phyloP scores from a whole-genome alignment of 441 rosid genomes.

The Kokia cookei region DNA sequence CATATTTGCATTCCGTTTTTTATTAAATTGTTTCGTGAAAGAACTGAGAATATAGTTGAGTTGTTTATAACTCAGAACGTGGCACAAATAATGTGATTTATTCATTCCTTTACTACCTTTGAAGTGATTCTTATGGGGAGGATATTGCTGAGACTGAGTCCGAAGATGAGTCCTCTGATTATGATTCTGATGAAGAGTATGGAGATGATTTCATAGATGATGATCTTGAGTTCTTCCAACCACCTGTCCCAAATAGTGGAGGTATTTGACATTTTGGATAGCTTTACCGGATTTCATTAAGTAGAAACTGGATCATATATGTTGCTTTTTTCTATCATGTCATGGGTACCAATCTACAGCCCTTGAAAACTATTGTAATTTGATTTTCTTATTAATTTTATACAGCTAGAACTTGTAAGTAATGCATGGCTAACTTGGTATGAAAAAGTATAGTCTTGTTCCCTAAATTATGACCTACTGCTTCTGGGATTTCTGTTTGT shows the following conservation, averaged over 20 bases:
- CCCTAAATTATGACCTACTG: not conserved
- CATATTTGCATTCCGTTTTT: not conserved
- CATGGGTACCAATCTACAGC: not conserved
- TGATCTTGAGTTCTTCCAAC: slow-evolving; percentile 21
- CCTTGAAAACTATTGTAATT: not conserved
- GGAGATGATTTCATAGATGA: slow-evolving; percentile 39
- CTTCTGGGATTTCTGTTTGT: not conserved
- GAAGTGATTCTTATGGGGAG: slow-evolving; percentile 60
- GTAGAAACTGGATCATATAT: not conserved
- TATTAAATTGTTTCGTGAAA: not conserved
- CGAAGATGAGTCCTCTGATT: slow-evolving; percentile 48
- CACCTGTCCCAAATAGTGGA: slow-evolving; percentile 57
- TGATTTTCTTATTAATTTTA: not conserved
- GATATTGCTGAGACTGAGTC: slow-evolving; percentile 54
- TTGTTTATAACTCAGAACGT: not conserved
- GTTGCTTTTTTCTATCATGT: not conserved
- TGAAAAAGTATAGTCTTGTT: not conserved
- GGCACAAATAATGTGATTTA: not conserved
- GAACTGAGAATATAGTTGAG: not conserved
- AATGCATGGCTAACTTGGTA: not conserved
- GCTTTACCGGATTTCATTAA: not conserved
- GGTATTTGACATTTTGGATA: slow-evolving; percentile 34
- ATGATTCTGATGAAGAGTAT: slow-evolving; percentile 48
- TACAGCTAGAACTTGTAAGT: not conserved
- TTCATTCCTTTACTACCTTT: slow-evolving; percentile 29